Conservation (phyloP, 306 rosid genomes). For the Cicer judaicum region DNA sequence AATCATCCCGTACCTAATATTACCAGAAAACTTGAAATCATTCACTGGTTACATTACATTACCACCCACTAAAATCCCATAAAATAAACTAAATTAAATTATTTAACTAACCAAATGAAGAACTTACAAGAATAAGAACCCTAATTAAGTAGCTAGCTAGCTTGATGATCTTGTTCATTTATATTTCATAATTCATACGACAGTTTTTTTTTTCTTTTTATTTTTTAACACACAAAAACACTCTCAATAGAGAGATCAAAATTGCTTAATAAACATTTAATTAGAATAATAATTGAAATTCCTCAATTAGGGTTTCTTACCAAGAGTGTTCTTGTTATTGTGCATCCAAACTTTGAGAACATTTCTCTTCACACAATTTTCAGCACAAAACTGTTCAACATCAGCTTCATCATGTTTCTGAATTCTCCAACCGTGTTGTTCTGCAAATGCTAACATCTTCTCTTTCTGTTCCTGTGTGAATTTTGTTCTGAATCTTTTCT, state of each 20-base stretch:
- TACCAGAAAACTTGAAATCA: slow-evolving; percentile 14
- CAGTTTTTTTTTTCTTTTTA: not conserved
- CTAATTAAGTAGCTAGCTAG: slow-evolving; percentile 38
- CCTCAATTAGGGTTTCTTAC: slow-evolving; percentile 79
- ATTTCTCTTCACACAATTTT: slow-evolving; percentile 63
- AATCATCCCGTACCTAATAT: not conserved
- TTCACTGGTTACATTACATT: not conserved
- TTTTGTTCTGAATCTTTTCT: slow-evolving; percentile 72
- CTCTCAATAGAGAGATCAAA: not conserved
- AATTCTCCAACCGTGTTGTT: slow-evolving; percentile 80
- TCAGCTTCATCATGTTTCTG: slow-evolving; percentile 86
- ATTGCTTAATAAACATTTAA: not conserved
- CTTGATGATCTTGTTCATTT: slow-evolving; percentile 38
- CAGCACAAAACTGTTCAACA: slow-evolving; percentile 76
- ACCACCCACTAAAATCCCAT: not conserved
- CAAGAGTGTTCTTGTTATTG: slow-evolving; percentile 88
- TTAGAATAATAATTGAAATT: not conserved
- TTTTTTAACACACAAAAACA: slow-evolving; percentile 5
- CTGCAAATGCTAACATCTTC: slow-evolving; percentile 82
- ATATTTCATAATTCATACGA: slow-evolving; percentile 37
- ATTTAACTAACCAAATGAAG: slow-evolving; percentile 18
- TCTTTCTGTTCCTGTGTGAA: slow-evolving; percentile 84
- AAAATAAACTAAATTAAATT: slow-evolving; percentile 19
- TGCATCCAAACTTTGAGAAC: slow-evolving; percentile 98
- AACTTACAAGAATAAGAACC: slow-evolving; percentile 41